These are phyloP conservation scores for Botrytis cinerea DNA, from an alignment of 2,329 filamentous ascomycete genomes.

Conservation along the genomic window DNA sequence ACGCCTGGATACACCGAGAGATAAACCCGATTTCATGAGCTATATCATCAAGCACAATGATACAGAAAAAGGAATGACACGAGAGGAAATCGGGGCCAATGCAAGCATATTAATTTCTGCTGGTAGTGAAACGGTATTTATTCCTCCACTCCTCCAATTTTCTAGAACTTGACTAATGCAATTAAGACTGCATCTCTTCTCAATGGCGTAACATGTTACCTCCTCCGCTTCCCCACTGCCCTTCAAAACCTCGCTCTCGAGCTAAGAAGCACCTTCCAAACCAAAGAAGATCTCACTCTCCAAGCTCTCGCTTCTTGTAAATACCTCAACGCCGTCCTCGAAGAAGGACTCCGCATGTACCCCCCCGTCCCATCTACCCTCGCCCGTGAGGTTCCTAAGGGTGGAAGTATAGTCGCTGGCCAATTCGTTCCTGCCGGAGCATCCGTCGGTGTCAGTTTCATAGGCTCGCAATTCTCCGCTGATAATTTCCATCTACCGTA, in stretches of 20 bases:
- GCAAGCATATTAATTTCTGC: slow-evolving; percentile 15
- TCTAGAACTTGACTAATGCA: slow-evolving; percentile 24
- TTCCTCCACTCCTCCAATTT: slow-evolving; percentile 28
- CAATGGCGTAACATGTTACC: slow-evolving; percentile 45
- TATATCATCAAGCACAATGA: slow-evolving; percentile 21
- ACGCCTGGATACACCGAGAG: background rate
- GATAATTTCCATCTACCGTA: background rate
- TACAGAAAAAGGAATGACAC: slow-evolving; percentile 21
- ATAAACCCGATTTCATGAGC: slow-evolving; percentile 20
- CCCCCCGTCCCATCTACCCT: slow-evolving; percentile 24
- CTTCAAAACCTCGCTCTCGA: slow-evolving; percentile 45
- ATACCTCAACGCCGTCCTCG: slow-evolving; percentile 26
- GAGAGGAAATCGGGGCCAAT: slow-evolving; percentile 17
- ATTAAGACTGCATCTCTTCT: slow-evolving; percentile 41
- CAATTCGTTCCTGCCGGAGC: background rate
- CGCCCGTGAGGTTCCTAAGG: background rate
- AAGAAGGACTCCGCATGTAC: slow-evolving; percentile 30
- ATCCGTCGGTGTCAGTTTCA: slow-evolving; percentile 6
- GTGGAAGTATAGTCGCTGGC: background rate
- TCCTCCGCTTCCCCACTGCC: slow-evolving; percentile 52
- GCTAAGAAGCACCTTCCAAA: slow-evolving; percentile 45
- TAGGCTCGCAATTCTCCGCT: background rate
- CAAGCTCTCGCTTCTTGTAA: slow-evolving; percentile 25
- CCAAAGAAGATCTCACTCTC: slow-evolving; percentile 28
- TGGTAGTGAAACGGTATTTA: slow-evolving; percentile 22